phyloP scores from a whole-genome alignment of 306 rosid species.

The Spatholobus suberectus region DNA sequence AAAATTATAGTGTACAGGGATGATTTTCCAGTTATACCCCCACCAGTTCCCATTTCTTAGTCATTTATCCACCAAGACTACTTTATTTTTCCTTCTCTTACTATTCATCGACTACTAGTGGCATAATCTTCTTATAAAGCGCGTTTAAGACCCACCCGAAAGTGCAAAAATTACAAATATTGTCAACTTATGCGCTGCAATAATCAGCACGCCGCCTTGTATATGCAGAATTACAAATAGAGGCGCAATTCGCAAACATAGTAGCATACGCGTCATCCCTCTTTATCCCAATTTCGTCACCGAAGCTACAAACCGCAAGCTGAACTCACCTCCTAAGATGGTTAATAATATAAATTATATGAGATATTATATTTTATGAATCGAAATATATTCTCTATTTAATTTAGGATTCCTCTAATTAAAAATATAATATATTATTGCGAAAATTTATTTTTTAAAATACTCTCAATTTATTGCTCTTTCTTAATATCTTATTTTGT shows the following conservation, averaged over 20 bases:
- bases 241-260: too few relatives aligned
- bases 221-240: background rate
- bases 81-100: background rate
- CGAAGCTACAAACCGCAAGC: background rate
- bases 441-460: too few relatives aligned
- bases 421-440: too few relatives aligned
- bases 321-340: too few relatives aligned
- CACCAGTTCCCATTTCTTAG: background rate
- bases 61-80: background rate
- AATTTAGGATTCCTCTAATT: too few relatives aligned
- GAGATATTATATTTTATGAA: too few relatives aligned
- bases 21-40: background rate
- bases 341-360: too few relatives aligned
- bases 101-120: background rate
- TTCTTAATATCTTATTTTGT: too few relatives aligned
- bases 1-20: background rate
- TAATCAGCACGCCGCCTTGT: background rate
- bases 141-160: slow-evolving; percentile 41
- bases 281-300: background rate
- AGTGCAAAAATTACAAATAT: background rate
- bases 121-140: slow-evolving; percentile 31
- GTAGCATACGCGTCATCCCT: background rate
- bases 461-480: too few relatives aligned
- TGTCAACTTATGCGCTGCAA: slow-evolving; percentile 19
- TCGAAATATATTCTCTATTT: too few relatives aligned